A percentile compares a stretch with the other conserved stretches of the same genome.
These are phyloP conservation scores for Lanmaoa pseudosensibilis DNA, from an alignment of 768 basidiomycete genomes.

Conservation along the genomic window DNA sequence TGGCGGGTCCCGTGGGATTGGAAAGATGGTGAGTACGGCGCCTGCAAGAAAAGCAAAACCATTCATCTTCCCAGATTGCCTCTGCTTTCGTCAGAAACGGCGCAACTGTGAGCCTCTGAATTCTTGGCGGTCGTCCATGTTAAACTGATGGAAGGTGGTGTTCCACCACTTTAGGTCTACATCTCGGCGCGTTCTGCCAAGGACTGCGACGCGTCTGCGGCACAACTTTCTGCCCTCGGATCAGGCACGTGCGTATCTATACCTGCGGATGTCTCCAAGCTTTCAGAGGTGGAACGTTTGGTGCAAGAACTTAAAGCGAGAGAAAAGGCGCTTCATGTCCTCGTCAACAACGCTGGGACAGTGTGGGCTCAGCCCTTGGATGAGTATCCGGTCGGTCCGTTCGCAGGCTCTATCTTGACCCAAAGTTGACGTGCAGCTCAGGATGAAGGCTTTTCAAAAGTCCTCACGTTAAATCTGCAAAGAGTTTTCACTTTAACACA, in stretches of 20 bases:
- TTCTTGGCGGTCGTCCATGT: constrained; percentile 2
- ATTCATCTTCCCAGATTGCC: constrained; percentile 48
- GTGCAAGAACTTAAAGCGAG: constrained; percentile 48
- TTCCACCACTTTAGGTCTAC: constrained; percentile 45
- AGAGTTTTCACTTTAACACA: constrained; percentile 66
- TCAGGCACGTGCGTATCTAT: constrained; percentile 54
- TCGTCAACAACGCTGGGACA: constrained; percentile 68
- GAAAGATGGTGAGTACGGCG: constrained; percentile 52
- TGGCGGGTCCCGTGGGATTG: constrained; percentile 65
- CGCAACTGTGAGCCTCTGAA: constrained; percentile 43
- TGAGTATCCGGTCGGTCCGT: constrained; percentile 42
- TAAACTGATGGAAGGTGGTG: neutral
- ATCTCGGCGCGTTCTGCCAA: constrained; percentile 58
- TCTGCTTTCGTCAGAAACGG: constrained; percentile 63
- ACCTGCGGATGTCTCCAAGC: constrained; percentile 53
- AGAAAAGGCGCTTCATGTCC: constrained; percentile 55
- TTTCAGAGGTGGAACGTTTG: constrained; percentile 53
- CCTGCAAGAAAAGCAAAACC: neutral
- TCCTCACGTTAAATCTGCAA: constrained; percentile 61
- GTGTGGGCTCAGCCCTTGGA: constrained; percentile 51
- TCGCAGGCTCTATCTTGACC: neutral
- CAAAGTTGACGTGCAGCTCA: constrained; percentile 18
- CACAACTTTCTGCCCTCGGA: constrained; percentile 52
- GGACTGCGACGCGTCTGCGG: constrained; percentile 52
- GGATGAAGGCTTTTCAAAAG: constrained; percentile 60